Conservation (phyloP, 2,329 filamentous ascomycete genomes). For the Ceratocystis papillata region DNA sequence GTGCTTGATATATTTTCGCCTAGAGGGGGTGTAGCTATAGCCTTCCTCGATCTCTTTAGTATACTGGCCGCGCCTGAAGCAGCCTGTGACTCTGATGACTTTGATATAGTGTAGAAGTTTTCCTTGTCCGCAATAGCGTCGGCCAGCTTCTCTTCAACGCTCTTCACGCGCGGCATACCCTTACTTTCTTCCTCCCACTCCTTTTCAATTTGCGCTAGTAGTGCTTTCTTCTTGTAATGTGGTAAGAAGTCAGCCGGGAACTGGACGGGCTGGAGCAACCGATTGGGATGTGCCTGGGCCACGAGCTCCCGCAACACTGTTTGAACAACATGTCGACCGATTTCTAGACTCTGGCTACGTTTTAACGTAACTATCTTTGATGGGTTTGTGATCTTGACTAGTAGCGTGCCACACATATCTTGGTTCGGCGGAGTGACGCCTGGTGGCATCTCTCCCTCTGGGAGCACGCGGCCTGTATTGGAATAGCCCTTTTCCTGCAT, state of each 20-base stretch:
- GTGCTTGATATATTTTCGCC: background rate
- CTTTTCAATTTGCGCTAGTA: slow-evolving; percentile 16
- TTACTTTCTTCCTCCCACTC: slow-evolving; percentile 10
- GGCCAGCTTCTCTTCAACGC: background rate
- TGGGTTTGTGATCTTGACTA: slow-evolving; percentile 19
- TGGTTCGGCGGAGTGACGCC: background rate
- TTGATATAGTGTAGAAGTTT: background rate
- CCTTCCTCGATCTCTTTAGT: background rate
- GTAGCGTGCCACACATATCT: slow-evolving; percentile 22
- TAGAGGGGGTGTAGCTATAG: background rate
- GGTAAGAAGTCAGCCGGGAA: slow-evolving; percentile 20
- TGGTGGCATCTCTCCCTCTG: background rate
- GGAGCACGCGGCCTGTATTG: slow-evolving; percentile 19
- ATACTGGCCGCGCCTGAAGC: background rate
- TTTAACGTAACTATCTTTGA: slow-evolving; percentile 10
- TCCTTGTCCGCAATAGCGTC: background rate
- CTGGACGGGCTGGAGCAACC: slow-evolving; percentile 16
- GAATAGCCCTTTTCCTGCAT: slow-evolving; percentile 23
- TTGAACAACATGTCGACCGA: slow-evolving; percentile 19
- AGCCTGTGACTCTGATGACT: background rate
- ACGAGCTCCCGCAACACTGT: background rate
- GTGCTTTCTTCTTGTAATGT: slow-evolving; percentile 19
- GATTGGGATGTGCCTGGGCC: background rate
- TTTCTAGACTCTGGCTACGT: background rate
- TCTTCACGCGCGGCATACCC: background rate